A percentile compares a stretch with the other conserved stretches of the same genome.
Conservation (phyloP, 176 grass and related monocot species). For the Triticum monococcum region DNA sequence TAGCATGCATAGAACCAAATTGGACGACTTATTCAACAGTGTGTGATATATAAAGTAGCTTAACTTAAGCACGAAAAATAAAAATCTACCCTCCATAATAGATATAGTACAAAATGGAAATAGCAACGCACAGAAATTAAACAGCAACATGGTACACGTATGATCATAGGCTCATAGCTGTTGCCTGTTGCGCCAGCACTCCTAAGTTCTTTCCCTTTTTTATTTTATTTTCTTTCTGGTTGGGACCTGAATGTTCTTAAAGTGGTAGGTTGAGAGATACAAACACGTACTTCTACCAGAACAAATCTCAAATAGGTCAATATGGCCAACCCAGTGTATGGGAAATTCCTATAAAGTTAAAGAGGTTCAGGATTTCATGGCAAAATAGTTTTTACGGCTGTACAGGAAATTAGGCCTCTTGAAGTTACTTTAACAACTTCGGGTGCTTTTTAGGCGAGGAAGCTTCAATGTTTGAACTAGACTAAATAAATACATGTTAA, state of each 20-base stretch:
- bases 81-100: background rate
- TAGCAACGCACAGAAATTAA: conserved; percentile 6
- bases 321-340: background rate
- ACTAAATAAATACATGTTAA: conserved; percentile 6
- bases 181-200: background rate
- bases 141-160: background rate
- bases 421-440: background rate
- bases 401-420: background rate
- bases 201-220: background rate
- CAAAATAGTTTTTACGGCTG: background rate
- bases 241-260: background rate
- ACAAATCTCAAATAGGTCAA: background rate
- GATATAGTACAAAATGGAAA: background rate
- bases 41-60: conserved; percentile 3
- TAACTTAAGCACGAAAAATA: background rate
- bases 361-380: background rate
- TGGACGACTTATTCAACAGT: background rate
- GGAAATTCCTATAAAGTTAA: background rate
- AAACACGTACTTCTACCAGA: conserved; percentile 11
- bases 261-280: background rate
- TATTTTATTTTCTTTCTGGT: background rate
- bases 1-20: conserved; percentile 14
- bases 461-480: background rate
- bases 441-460: background rate
- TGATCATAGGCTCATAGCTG: background rate